phyloP scores from a whole-genome alignment of 2,329 filamentous ascomycete species.

The Mariannaea sp. region DNA sequence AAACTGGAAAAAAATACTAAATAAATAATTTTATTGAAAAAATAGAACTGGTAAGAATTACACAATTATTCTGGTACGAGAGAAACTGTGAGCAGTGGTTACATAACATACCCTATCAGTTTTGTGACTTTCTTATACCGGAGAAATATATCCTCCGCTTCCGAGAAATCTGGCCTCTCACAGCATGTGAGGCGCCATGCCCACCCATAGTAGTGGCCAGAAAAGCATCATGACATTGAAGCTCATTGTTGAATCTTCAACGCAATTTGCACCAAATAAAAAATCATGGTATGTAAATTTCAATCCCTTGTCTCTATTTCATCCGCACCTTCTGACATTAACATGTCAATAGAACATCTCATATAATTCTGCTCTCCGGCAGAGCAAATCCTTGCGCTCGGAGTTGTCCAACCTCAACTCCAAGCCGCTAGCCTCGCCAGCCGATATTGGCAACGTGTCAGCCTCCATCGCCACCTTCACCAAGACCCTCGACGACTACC shows the following conservation, averaged over 20 bases:
- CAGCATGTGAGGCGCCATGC: constrained; percentile 30
- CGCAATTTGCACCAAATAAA: constrained; percentile 39
- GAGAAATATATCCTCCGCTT: constrained; percentile 22
- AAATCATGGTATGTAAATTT: constrained; percentile 29
- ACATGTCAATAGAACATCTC: constrained; percentile 68
- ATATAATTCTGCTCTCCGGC: constrained; percentile 85
- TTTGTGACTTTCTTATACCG: too few species aligned
- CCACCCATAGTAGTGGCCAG: neutral
- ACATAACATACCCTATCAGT: too few species aligned
- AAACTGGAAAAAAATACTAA: too few species aligned
- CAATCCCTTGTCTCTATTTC: neutral
- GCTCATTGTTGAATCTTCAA: constrained; percentile 15
- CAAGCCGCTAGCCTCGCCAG: constrained; percentile 64
- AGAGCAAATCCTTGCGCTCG: constrained; percentile 77
- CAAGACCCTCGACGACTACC: constrained; percentile 92
- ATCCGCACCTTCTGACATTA: neutral
- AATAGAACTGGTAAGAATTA: too few species aligned
- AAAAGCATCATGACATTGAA: constrained; percentile 31
- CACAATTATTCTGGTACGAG: too few species aligned
- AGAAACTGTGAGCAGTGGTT: too few species aligned
- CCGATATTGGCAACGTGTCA: constrained; percentile 69
- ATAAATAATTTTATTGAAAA: too few species aligned
- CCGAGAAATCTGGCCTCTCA: constrained; percentile 38
- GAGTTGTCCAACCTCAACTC: constrained; percentile 74
- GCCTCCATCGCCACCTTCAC: constrained; percentile 79